These are phyloP conservation scores for Epithele typhae DNA, from an alignment of 768 basidiomycete species.

Conservation along the genomic window DNA sequence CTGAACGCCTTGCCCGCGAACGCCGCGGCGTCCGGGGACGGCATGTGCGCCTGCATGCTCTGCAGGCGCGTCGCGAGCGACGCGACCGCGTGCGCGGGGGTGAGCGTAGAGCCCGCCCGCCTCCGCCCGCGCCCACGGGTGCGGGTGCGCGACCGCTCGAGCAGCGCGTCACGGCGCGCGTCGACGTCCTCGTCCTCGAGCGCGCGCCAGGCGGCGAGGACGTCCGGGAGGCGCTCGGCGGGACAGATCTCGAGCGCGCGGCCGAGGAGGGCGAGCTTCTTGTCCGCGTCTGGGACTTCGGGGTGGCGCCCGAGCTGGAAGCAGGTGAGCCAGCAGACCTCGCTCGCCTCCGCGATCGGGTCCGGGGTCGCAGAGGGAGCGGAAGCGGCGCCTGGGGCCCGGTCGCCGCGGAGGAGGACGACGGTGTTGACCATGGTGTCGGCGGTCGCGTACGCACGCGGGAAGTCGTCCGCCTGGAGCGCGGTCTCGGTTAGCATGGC, in stretches of 20 bases:
- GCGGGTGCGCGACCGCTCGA: constrained; percentile 18
- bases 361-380: constrained; percentile 17
- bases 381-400: constrained; percentile 21
- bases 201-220: constrained; percentile 75
- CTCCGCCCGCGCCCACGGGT: constrained; percentile 1
- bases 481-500: constrained; percentile 93
- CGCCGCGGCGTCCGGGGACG: constrained; percentile 75
- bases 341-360: constrained; percentile 58
- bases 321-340: constrained; percentile 88
- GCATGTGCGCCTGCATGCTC: constrained; percentile 63
- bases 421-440: constrained; percentile 68
- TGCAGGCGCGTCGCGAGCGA: constrained; percentile 62
- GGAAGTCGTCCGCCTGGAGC: constrained; percentile 76
- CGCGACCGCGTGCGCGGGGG: constrained; percentile 3
- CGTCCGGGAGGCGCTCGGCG: constrained; percentile 67
- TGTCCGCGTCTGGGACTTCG: constrained; percentile 64
- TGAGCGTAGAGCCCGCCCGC: constrained; percentile 14
- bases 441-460: constrained; percentile 65
- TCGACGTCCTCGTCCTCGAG: constrained; percentile 65
- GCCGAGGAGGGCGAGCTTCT: constrained; percentile 70
- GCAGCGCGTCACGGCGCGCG: constrained; percentile 41
- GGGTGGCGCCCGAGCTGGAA: constrained; percentile 83
- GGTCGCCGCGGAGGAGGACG: constrained; percentile 44
- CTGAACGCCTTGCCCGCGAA: constrained; percentile 77
- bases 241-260: constrained; percentile 86